A percentile compares a stretch with the other conserved stretches of the same genome.
These are phyloP conservation scores for Russula sp. DNA, from an alignment of 768 basidiomycete genomes.

Conservation along the genomic window DNA sequence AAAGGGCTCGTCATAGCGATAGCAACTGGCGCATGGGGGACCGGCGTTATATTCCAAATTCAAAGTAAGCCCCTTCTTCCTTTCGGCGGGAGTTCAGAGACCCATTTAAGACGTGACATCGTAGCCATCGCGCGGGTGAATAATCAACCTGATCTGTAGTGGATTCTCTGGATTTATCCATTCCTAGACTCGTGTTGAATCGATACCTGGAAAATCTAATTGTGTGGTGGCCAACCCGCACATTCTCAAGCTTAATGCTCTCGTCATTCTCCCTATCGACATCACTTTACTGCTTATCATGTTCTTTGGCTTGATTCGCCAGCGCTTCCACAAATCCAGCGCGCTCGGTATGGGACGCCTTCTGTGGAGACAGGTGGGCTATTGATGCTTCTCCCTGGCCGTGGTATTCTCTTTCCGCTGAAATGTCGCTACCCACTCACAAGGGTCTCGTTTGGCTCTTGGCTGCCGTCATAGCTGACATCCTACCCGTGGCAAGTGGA, in stretches of 20 bases:
- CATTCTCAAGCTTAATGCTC: background rate
- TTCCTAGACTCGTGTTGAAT: background rate
- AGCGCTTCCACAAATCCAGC: background rate
- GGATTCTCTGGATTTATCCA: background rate
- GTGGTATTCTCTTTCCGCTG: background rate
- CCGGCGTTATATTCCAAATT: background rate
- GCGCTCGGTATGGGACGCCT: background rate
- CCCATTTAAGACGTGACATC: too few relatives aligned
- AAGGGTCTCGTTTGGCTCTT: background rate
- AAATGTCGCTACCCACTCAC: background rate
- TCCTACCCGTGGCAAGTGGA: background rate
- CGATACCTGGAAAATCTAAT: background rate
- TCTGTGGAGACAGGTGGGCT: conserved; percentile 6
- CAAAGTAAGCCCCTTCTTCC: background rate
- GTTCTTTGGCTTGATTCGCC: background rate
- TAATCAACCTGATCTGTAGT: too few relatives aligned
- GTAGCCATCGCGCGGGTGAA: too few relatives aligned
- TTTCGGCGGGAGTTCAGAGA: background rate
- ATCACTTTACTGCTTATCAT: background rate
- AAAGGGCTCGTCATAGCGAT: background rate
- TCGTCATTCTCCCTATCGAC: background rate
- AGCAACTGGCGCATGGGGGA: background rate
- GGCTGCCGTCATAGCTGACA: background rate
- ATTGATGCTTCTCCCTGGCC: background rate
- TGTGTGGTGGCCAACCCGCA: background rate